phyloP scores from a whole-genome alignment of 78 protist species.

The slime mould (Dictyostelium discoideum) region DNA sequence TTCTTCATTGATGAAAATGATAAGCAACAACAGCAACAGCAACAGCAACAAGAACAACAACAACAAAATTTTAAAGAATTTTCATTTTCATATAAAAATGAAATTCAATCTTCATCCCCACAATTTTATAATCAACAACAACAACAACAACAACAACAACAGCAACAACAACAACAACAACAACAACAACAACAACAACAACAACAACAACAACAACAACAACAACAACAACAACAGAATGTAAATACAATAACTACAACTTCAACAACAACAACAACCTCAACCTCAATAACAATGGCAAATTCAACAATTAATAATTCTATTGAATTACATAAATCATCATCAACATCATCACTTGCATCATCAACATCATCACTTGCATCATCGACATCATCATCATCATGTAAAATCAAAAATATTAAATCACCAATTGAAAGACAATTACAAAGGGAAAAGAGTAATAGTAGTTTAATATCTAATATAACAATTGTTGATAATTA shows the following conservation, averaged over 20 bases:
- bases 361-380: background rate
- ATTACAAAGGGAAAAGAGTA: background rate
- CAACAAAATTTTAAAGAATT: background rate
- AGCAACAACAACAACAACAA: background rate
- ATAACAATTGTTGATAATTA: background rate
- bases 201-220: background rate
- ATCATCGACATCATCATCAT: background rate
- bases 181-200: background rate
- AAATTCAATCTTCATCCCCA: background rate
- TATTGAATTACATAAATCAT: background rate
- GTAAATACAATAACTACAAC: too few species aligned
- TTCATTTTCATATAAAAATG: background rate
- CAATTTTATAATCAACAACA: background rate
- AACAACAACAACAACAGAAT: background rate
- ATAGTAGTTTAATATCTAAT: background rate
- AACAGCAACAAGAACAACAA: background rate
- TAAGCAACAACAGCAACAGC: background rate
- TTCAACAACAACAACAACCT: background rate
- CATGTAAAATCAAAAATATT: background rate
- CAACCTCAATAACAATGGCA: background rate
- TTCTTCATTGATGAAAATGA: background rate
- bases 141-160: too few species aligned
- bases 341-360: background rate
- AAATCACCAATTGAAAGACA: constrained; percentile 6
- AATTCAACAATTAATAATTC: background rate